Percentiles rank a stretch among this genome's conserved stretches.
These are phyloP conservation scores for Mycena amicta DNA, from an alignment of 768 basidiomycete species.

Conservation along the genomic window DNA sequence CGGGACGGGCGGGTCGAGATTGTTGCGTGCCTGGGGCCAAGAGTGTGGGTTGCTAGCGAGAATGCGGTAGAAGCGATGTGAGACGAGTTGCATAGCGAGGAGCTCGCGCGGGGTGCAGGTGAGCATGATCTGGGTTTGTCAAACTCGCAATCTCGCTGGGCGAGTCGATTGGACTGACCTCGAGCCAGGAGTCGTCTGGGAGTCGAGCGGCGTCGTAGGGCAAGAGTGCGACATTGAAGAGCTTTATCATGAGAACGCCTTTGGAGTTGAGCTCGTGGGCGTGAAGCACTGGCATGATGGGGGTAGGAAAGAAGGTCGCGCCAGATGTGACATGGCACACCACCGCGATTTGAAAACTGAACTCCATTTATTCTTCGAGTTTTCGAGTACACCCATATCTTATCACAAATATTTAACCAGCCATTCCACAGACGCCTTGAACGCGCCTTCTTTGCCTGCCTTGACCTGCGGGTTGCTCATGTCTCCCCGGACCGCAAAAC, in stretches of 20 bases:
- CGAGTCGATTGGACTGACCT: neutral
- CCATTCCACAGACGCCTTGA: conserved; percentile 46
- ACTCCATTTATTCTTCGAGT: no score
- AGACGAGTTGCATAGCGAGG: conserved; percentile 6
- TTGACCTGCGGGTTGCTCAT: conserved; percentile 26
- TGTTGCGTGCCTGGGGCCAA: conserved; percentile 6
- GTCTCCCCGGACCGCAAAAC: conserved; percentile 35
- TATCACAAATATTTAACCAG: conserved; percentile 31
- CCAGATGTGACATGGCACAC: neutral
- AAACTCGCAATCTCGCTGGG: neutral
- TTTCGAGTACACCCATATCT: no score
- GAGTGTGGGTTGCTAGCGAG: conserved; percentile 4
- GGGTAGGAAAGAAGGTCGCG: neutral
- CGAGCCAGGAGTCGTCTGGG: neutral
- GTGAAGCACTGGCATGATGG: neutral
- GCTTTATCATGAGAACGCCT: neutral
- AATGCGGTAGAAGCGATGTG: neutral
- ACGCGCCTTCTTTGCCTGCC: conserved; percentile 44
- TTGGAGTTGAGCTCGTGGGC: neutral
- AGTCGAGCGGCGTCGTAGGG: conserved; percentile 1
- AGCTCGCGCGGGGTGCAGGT: conserved; percentile 6
- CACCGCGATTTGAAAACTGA: neutral
- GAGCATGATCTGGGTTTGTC: conserved; percentile 8
- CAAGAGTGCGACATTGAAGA: neutral
- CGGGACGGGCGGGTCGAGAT: conserved; percentile 14